Evolutionary conservation across 371 early-diverging fungal genomes (phyloP).

Genomic region (Phascolomyces articulosus): DNA sequence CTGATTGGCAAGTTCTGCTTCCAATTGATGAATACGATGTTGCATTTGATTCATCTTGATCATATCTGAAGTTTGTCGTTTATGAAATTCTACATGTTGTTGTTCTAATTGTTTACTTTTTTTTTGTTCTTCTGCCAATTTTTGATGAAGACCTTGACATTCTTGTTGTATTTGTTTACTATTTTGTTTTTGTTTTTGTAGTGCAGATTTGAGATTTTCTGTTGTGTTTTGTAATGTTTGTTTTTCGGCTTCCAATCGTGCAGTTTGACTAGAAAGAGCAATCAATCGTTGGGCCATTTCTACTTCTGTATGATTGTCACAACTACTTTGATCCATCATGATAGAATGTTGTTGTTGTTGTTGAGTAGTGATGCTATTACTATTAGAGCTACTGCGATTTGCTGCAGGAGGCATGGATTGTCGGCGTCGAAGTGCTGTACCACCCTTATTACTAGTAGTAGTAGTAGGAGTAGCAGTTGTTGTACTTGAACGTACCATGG

Average conservation of each 20-base stretch:
- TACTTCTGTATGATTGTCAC: background rate
- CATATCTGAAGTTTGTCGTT: conserved; percentile 32
- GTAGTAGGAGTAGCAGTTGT: too few species aligned
- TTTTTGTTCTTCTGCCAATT: conserved; percentile 26
- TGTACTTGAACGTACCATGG: too few species aligned
- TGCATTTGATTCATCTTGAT: conserved; percentile 25
- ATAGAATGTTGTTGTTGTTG: too few species aligned
- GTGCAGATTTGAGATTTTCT: background rate
- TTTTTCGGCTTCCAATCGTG: background rate
- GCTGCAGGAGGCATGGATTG: background rate
- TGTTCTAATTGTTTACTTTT: conserved; percentile 34
- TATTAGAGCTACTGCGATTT: background rate
- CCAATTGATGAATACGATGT: conserved; percentile 17
- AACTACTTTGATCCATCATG: too few species aligned
- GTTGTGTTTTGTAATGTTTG: background rate
- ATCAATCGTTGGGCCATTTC: background rate
- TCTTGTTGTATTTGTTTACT: conserved; percentile 24
- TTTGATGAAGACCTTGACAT: conserved; percentile 22
- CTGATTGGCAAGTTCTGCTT: conserved; percentile 23
- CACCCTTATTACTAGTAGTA: background rate
- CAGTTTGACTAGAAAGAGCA: background rate
- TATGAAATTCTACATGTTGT: conserved; percentile 27
- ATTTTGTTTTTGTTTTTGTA: conserved; percentile 20
- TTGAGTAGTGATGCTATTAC: too few species aligned
- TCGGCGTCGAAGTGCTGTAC: background rate